Evolutionary conservation across 805 yeast genomes (phyloP).

Genomic region (Nakazawaea wickerhamii): DNA sequence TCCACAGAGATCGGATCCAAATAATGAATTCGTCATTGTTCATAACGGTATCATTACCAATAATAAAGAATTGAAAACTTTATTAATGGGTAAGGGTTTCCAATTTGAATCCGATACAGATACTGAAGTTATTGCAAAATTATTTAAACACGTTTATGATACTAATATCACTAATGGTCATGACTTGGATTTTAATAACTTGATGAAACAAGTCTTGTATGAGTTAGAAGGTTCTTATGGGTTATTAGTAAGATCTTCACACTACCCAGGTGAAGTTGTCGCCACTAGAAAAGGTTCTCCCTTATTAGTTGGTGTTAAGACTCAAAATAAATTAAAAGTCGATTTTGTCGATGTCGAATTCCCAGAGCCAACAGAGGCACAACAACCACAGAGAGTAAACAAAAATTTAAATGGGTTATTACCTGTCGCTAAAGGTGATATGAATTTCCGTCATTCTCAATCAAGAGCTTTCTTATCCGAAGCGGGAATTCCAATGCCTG

Average conservation of each 20-base stretch:
- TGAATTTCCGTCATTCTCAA: constrained; percentile 74
- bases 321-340: constrained; percentile 90
- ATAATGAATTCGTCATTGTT: constrained; percentile 82
- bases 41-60: constrained; percentile 99
- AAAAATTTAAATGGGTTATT: constrained; percentile 27
- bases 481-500: constrained; percentile 87
- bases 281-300: constrained; percentile 99
- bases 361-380: constrained; percentile 53
- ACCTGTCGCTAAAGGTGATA: constrained; percentile 51
- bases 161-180: constrained; percentile 65
- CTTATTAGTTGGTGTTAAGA: constrained; percentile 91
- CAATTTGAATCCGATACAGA: constrained; percentile 90
- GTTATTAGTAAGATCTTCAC: constrained; percentile 82
- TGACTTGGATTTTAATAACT: constrained; percentile 81
- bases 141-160: constrained; percentile 87
- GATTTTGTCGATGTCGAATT: constrained; percentile 98
- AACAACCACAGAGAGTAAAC: constrained; percentile 20
- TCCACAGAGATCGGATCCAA: constrained; percentile 87
- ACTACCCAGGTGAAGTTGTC: constrained; percentile 92
- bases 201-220: constrained; percentile 85
- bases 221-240: constrained; percentile 99
- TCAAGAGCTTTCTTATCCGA: constrained; percentile 96
- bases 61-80: constrained; percentile 83
- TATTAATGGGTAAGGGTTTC: constrained; percentile 74
- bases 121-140: constrained; percentile 95